Conservation (phyloP, 1,284 basidiomycete species). For the Malassezia arunalokei region DNA sequence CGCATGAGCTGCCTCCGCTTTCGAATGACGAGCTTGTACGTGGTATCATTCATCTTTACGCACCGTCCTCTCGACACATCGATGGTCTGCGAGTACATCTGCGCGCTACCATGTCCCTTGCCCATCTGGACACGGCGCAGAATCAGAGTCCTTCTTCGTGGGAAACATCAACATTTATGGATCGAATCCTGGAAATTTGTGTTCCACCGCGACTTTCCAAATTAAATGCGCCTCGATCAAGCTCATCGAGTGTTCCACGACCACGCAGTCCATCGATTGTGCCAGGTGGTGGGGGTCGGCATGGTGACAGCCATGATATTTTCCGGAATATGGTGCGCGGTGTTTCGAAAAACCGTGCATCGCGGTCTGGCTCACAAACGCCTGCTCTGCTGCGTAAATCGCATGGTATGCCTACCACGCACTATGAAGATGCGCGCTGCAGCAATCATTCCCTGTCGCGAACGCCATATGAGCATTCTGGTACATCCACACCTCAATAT, state of each 20-base stretch:
- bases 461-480: neutral
- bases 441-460: neutral
- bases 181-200: conserved; percentile 41
- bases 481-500: neutral
- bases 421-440: neutral
- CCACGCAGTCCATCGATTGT: conserved; percentile 3
- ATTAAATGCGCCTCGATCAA: conserved; percentile 4
- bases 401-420: neutral
- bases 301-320: neutral
- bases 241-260: conserved; percentile 1
- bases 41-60: conserved; percentile 41
- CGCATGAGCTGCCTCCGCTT: conserved; percentile 27
- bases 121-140: conserved; percentile 30
- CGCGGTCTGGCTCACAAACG: neutral
- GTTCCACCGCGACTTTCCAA: conserved; percentile 16
- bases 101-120: conserved; percentile 38
- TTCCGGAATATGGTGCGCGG: conserved; percentile 15
- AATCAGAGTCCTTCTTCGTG: conserved; percentile 31
- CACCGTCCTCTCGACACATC: conserved; percentile 36
- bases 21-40: conserved; percentile 42
- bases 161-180: conserved; percentile 40
- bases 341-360: conserved; percentile 7
- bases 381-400: neutral
- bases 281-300: conserved; percentile 2
- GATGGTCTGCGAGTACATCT: conserved; percentile 39